phyloP scores from a whole-genome alignment of 176 grass and related monocot species.

The Aegilops speltoides region DNA sequence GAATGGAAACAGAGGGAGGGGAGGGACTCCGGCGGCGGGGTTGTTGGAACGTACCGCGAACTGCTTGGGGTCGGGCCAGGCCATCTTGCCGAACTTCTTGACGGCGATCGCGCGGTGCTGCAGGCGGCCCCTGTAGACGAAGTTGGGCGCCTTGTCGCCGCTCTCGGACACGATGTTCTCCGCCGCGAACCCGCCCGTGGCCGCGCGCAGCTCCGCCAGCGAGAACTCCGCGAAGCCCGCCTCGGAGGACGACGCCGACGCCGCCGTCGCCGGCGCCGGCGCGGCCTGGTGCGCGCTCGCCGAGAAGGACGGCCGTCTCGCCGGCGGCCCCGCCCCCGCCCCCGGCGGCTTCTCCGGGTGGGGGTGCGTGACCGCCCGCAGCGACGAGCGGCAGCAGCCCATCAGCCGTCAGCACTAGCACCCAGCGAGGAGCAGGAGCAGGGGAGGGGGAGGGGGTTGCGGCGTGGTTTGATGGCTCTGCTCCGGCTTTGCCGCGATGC shows the following conservation, averaged over 20 bases:
- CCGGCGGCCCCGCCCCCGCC: background rate
- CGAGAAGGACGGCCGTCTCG: slow-evolving; percentile 24
- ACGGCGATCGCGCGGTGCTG: slow-evolving; percentile 77
- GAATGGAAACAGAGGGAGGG: background rate
- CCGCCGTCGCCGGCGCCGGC: background rate
- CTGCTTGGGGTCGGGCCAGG: slow-evolving; percentile 97
- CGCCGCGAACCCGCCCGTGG: slow-evolving; percentile 63
- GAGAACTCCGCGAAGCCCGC: slow-evolving; percentile 63
- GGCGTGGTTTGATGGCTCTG: background rate
- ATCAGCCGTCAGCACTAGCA: background rate
- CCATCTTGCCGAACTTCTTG: slow-evolving; percentile 88
- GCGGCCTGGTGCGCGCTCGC: slow-evolving; percentile 19
- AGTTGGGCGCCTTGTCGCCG: slow-evolving; percentile 90
- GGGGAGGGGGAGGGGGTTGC: background rate
- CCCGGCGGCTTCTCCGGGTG: slow-evolving; percentile 59
- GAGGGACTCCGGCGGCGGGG: background rate
- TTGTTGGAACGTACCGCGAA: slow-evolving; percentile 57
- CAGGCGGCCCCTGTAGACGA: slow-evolving; percentile 84
- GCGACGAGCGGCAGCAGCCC: slow-evolving; percentile 77
- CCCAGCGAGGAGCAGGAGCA: background rate
- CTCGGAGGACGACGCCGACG: background rate
- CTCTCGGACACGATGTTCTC: slow-evolving; percentile 94
- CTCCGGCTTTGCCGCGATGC: background rate
- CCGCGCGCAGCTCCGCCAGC: slow-evolving; percentile 63
- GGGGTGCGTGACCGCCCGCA: slow-evolving; percentile 47